Conservation (phyloP, 768 basidiomycete species). For the Paxillus ammoniavirescens region DNA sequence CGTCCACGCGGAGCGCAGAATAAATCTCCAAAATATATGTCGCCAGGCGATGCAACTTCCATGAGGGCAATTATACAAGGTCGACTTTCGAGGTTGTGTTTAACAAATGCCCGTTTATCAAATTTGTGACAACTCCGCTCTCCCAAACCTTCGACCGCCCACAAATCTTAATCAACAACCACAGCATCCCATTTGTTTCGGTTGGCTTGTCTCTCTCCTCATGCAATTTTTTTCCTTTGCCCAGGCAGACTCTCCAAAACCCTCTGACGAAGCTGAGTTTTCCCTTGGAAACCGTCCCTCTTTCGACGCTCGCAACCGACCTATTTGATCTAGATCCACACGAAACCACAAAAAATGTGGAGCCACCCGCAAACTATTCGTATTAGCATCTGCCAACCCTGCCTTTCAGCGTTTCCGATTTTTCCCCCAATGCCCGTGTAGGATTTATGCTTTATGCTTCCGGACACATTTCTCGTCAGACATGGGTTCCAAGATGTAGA, state of each 20-base stretch:
- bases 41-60: not conserved
- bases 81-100: not conserved
- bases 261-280: not conserved
- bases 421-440: no score
- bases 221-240: not conserved
- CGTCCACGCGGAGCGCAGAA: not conserved
- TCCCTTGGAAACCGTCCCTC: not conserved
- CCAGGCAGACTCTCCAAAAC: not conserved
- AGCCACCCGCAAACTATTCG: no score
- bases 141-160: not conserved
- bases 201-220: no score
- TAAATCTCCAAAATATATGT: not conserved
- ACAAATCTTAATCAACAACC: not conserved
- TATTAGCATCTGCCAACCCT: no score
- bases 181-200: not conserved
- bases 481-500: no score
- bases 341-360: no score
- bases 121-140: not conserved
- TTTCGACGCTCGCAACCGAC: not conserved
- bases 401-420: no score
- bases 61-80: not conserved
- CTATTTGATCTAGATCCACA: not conserved
- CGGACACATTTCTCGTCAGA: no score
- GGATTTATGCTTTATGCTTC: no score
- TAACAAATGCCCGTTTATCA: not conserved